Base-by-base conservation (phyloP, 805 yeast species). In the Wickerhamiella musiphila region DNA sequence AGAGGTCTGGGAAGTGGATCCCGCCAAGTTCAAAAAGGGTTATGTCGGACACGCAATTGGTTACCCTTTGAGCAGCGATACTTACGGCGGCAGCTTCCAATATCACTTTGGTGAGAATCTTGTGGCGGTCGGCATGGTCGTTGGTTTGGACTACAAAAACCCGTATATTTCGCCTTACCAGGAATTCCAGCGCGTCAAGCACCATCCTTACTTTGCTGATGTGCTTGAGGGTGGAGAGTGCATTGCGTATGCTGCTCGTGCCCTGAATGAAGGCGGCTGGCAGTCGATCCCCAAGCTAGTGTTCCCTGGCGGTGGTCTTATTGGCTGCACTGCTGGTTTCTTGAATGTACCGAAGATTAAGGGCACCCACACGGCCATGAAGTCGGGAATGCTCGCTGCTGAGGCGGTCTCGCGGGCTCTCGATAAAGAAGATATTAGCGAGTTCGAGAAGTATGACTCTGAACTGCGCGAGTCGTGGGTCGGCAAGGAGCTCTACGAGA, bases 281-380 rank as follows among this genome's bases (percentile, higher is more conserved):
- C 99, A 90, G 60, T 74, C 93, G 23, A 78, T 90, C 32, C 99
- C 99, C 16, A 69, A 74, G 49, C 63, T 90, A 34, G 61, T 74
- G 42, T 90, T 90, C 67, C 96, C 96, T 2, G 99, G 99, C 31
- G 99, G 98, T 33, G 75, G 83, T 6, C 58, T 90, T 18, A 86
- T 90, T 24, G 99, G 99, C 20, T 90, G 93, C 35, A 62, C 92
- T 35, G 98, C 98, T 3, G 98, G 98, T 1, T 86, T 90, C 54
- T 68, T 90, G 70, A 90, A 90, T 51, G 96, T 90, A 27, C 95
- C 98, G 33, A 90, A 86, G 54, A 79, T 90, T 48, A 90, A 90
- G 58, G 99, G 99, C 11, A 75, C 95, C 0, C 99, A 90, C 53
- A 86, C 94, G 1, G 96, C 99, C 1, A 81, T 90, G 72, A 90